These are phyloP conservation scores for Bonia amplexicaulis DNA, from an alignment of 176 grass and related monocot genomes.

Conservation along the genomic window DNA sequence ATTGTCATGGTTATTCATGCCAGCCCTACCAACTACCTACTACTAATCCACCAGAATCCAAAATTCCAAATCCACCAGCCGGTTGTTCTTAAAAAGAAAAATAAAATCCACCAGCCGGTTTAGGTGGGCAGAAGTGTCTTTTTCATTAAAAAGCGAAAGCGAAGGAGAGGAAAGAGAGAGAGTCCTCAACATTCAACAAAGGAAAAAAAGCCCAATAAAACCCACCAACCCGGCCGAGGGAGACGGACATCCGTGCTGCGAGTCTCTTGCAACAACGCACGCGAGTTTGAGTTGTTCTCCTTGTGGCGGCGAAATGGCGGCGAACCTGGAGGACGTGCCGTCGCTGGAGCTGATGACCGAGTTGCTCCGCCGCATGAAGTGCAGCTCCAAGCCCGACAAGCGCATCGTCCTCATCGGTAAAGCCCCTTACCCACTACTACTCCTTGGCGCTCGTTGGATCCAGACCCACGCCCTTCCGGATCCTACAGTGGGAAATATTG, in stretches of 20 bases:
- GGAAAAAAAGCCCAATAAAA: not conserved
- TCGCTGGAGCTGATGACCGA: slow-evolving; percentile 93
- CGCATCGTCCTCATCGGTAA: slow-evolving; percentile 91
- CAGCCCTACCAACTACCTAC: too few species aligned
- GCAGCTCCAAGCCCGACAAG: slow-evolving; percentile 90
- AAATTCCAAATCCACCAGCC: not conserved
- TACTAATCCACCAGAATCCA: not conserved
- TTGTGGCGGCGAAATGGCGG: slow-evolving; percentile 32
- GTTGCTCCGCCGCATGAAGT: slow-evolving; percentile 90
- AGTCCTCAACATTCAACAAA: not conserved
- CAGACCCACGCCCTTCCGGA: not conserved
- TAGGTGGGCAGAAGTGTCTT: not conserved
- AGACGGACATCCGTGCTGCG: not conserved
- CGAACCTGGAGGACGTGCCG: slow-evolving; percentile 79
- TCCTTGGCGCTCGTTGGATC: not conserved
- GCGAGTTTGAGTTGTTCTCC: not conserved
- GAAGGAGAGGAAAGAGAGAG: not conserved
- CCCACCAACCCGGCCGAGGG: not conserved
- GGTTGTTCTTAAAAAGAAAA: not conserved
- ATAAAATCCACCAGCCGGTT: not conserved
- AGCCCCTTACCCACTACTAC: not conserved
- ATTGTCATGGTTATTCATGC: too few species aligned
- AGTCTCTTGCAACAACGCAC: not conserved
- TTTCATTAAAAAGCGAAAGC: not conserved
- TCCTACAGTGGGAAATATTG: not conserved